These are phyloP conservation scores for Lachnellula cervina DNA, from an alignment of 2,329 filamentous ascomycete species.

Conservation along the genomic window DNA sequence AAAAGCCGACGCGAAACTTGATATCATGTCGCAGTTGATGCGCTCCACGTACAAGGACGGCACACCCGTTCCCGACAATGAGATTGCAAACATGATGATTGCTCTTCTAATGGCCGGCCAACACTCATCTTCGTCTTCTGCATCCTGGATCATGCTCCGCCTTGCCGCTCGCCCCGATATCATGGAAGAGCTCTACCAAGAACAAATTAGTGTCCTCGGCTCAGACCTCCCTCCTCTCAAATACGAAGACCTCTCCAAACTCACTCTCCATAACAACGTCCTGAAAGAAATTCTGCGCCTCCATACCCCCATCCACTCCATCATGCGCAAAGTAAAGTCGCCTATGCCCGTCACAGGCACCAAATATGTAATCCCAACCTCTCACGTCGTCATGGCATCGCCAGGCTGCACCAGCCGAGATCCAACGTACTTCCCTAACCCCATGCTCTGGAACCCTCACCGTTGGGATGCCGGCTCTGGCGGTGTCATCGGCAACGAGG, in stretches of 20 bases:
- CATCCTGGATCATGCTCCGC: slow-evolving; percentile 78
- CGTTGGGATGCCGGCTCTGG: slow-evolving; percentile 72
- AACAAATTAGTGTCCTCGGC: slow-evolving; percentile 72
- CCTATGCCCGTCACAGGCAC: slow-evolving; percentile 81
- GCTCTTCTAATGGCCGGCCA: slow-evolving; percentile 88
- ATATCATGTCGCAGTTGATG: slow-evolving; percentile 93
- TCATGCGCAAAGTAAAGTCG: slow-evolving; percentile 86
- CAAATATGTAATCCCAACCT: slow-evolving; percentile 74
- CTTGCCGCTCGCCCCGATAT: slow-evolving; percentile 74
- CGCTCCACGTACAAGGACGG: slow-evolving; percentile 80
- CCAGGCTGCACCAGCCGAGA: slow-evolving; percentile 76
- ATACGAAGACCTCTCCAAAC: slow-evolving; percentile 72
- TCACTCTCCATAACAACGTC: slow-evolving; percentile 77
- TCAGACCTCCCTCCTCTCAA: slow-evolving; percentile 67
- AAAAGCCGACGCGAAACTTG: slow-evolving; percentile 50
- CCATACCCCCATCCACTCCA: slow-evolving; percentile 90
- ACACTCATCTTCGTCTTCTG: slow-evolving; percentile 80
- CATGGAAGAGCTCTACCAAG: slow-evolving; percentile 74
- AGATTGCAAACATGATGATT: slow-evolving; percentile 92
- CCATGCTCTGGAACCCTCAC: slow-evolving; percentile 81
- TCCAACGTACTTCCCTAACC: slow-evolving; percentile 73
- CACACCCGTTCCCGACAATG: slow-evolving; percentile 69
- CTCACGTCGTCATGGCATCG: slow-evolving; percentile 76
- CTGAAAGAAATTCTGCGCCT: slow-evolving; percentile 90
- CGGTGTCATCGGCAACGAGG: slow-evolving; percentile 47